Percentiles rank a stretch among this genome's conserved stretches.
phyloP scores from a whole-genome alignment of 169 alveolate species.

The Eimeria zaria region DNA sequence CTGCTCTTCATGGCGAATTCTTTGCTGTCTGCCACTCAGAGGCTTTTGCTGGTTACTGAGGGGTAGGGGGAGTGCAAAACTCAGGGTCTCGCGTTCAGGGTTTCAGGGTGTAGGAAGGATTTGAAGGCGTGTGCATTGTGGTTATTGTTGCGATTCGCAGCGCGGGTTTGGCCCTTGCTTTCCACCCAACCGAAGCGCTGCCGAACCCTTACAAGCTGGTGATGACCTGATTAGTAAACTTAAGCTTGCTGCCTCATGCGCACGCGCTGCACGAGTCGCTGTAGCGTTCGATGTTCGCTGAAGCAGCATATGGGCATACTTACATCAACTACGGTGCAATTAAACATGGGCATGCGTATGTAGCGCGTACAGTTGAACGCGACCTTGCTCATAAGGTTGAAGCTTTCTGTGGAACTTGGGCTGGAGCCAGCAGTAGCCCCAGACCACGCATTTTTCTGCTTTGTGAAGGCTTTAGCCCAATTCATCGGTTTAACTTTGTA shows the following conservation, averaged over 20 bases:
- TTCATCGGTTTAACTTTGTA: not conserved
- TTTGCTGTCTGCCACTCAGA: not conserved
- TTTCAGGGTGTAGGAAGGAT: too few relatives aligned
- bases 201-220: conserved; percentile 73
- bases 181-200: conserved; percentile 74
- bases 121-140: too few relatives aligned
- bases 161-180: conserved; percentile 61
- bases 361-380: not conserved
- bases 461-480: not conserved
- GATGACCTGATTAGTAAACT: conserved; percentile 25
- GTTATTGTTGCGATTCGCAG: conserved; percentile 19
- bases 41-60: not conserved
- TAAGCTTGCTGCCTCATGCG: not conserved
- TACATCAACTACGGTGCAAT: not conserved
- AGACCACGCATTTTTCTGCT: not conserved
- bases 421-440: not conserved
- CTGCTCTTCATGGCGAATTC: not conserved
- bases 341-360: not conserved
- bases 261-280: conserved; percentile 21
- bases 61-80: not conserved
- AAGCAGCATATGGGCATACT: not conserved
- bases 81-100: not conserved
- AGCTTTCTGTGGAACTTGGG: not conserved
- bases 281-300: not conserved
- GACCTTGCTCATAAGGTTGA: not conserved